Evolutionary conservation across 495 filamentous ascomycete genomes (phyloP).

Genomic region (Hyphodiscus hymeniophilus): DNA sequence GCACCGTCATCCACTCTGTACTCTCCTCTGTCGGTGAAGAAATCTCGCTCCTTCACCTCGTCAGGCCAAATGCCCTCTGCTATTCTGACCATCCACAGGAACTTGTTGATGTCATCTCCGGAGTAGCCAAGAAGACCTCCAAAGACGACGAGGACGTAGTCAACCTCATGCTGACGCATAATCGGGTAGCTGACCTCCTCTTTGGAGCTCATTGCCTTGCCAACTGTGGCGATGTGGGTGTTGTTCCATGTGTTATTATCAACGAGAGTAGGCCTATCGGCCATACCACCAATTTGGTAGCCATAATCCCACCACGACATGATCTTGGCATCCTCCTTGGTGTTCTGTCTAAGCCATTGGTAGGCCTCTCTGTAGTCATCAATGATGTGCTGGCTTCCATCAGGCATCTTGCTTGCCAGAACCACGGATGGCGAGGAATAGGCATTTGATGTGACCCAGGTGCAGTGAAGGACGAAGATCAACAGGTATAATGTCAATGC

Average conservation of each 20-base stretch:
- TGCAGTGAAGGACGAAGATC: constrained; percentile 94
- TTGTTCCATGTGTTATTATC: constrained; percentile 99
- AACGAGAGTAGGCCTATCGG: constrained; percentile 91
- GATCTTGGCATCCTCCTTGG: constrained; percentile 87
- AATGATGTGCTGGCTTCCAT: constrained; percentile 97
- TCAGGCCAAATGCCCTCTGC: constrained; percentile 99
- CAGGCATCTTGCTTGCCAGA: constrained; percentile 81
- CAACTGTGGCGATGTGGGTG: constrained; percentile 98
- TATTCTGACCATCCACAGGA: constrained; percentile 99
- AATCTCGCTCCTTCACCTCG: constrained; percentile 94
- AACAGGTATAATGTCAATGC: constrained; percentile 73
- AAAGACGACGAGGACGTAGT: constrained; percentile 96
- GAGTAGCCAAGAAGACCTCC: constrained; percentile 95
- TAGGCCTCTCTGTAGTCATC: constrained; percentile 99
- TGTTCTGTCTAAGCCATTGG: constrained; percentile 99
- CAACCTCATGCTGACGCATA: constrained; percentile 94
- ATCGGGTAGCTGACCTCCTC: constrained; percentile 99
- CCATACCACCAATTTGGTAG: constrained; percentile 99
- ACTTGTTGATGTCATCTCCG: constrained; percentile 99
- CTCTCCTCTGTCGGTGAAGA: constrained; percentile 91
- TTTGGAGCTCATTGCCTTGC: constrained; percentile 96
- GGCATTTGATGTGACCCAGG: constrained; percentile 98
- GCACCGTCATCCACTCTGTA: constrained; percentile 91
- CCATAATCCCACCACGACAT: constrained; percentile 99
- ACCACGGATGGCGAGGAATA: constrained; percentile 98